Evolutionary conservation across 805 yeast species (phyloP), one percentile per base, ranked within the genome.

Genomic region (Kodamaea jinghongensis): DNA sequence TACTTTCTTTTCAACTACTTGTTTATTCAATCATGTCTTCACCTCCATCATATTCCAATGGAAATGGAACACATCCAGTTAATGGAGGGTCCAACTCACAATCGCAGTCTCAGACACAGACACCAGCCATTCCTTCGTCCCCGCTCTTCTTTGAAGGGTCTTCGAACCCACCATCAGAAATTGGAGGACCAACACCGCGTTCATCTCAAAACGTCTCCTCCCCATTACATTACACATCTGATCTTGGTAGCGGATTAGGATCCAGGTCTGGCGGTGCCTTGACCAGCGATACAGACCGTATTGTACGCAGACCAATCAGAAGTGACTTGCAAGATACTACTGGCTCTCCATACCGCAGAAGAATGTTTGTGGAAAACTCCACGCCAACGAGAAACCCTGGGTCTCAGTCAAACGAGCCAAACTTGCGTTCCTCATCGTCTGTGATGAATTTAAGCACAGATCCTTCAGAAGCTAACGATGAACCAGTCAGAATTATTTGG

Each of bases 401-500:
- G 8, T 17, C 14, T 20, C 37, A 22, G 10, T 15, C 34, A 11
- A 22, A 20, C 4, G 28, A 28, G 11, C 35, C 38, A 7, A 33
- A 36, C 17, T 30, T 37, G 20, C 33, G 31, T 13, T 41, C 41
- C 7, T 41, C 54, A 9, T 52, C 63, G 11, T 56, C 65, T 10
- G 55, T 56, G 31, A 51, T 62, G 12, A 51, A 47, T 40, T 17
- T 39, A 34, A 39, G 42, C 31, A 50, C 65, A 7, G 70, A 63
- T 25, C 48, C 51, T 12, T 42, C 42, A 31, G 58, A 51, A 14
- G 41, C 37, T 17, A 43, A 46, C 16, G 78, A 77, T 38, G 96
- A 85, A 48, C 95, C 96, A 0, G 79, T 81, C 16, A 76, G 95
- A 54, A 96, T 93, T 39, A 91, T 93, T 55, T 93, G 99, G 99